A percentile compares a stretch with the other conserved stretches of the same genome.
phyloP scores from a whole-genome alignment of 2,329 filamentous ascomycete genomes.

The Ascocoryne sarcoides region DNA sequence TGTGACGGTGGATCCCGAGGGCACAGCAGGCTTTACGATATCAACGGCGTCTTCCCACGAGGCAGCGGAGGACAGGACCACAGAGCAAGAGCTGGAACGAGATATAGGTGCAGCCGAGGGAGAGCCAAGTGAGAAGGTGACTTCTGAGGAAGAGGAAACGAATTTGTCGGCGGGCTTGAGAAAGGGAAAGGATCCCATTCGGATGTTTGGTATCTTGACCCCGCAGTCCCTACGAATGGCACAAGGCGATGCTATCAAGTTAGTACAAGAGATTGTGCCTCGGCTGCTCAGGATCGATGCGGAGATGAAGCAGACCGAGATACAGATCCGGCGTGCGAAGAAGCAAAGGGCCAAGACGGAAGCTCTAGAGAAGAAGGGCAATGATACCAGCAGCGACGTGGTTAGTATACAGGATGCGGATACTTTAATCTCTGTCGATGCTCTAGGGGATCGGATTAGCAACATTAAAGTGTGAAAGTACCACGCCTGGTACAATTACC shows the following conservation, averaged over 20 bases:
- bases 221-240: conserved; percentile 43
- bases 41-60: conserved; percentile 41
- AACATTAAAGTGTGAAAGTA: neutral
- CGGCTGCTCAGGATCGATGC: conserved; percentile 46
- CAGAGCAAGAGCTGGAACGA: neutral
- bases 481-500: neutral
- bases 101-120: neutral
- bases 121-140: neutral
- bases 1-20: conserved; percentile 28
- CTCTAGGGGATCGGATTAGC: neutral
- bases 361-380: conserved; percentile 1
- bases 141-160: neutral
- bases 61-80: neutral
- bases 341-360: conserved; percentile 28
- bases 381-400: neutral
- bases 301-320: conserved; percentile 57
- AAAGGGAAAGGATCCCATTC: conserved; percentile 41
- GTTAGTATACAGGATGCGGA: neutral
- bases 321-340: conserved; percentile 52
- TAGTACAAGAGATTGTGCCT: conserved; percentile 49
- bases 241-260: conserved; percentile 47
- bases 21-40: conserved; percentile 3
- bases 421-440: neutral
- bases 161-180: neutral
- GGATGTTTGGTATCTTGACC: conserved; percentile 46